Conservation (phyloP, 176 grass and related monocot genomes). For the Lolium multiflorum region DNA sequence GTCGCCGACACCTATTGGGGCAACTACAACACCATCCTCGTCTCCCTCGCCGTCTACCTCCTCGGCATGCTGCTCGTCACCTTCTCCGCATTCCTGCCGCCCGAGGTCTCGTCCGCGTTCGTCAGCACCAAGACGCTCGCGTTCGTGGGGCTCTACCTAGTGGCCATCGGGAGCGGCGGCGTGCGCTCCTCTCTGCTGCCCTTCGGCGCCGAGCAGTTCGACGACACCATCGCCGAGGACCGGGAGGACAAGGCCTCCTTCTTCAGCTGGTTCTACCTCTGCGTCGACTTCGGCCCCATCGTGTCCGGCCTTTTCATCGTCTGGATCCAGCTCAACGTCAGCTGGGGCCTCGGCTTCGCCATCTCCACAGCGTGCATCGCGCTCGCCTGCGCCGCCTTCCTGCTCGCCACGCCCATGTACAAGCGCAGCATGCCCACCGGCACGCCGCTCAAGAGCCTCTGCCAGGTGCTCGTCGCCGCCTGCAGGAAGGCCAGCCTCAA, state of each 20-base stretch:
- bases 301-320: background rate
- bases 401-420: background rate
- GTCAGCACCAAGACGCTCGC: background rate
- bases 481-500: background rate
- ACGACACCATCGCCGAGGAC: background rate
- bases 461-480: background rate
- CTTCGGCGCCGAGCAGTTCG: background rate
- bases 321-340: background rate
- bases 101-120: background rate
- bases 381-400: background rate
- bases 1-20: background rate
- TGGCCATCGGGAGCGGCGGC: background rate
- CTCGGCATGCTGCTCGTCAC: constrained; percentile 4
- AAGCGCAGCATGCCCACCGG: background rate
- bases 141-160: background rate
- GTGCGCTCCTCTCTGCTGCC: background rate
- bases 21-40: constrained; percentile 14
- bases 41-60: constrained; percentile 1
- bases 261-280: constrained; percentile 10
- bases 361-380: background rate
- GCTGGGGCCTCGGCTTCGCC: background rate
- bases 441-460: background rate
- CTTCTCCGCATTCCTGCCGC: background rate
- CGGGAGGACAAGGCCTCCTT: background rate
- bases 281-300: background rate